Base-by-base conservation (phyloP, 2,329 filamentous ascomycete species). In the Cladosporium sp. region DNA sequence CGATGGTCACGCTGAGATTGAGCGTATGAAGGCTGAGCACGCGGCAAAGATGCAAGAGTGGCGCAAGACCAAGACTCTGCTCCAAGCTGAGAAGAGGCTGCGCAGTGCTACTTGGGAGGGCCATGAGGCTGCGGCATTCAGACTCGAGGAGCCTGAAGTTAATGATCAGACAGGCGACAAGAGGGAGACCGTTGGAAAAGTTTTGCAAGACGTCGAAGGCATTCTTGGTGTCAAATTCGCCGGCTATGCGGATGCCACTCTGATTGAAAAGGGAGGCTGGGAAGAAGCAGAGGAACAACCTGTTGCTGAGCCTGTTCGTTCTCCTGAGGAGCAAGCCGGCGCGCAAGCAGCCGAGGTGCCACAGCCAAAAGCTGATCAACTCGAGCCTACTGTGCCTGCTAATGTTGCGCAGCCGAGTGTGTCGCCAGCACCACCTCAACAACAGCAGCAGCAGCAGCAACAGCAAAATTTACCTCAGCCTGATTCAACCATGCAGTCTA, bases 21-120 rank as follows among this genome's bases (percentile, higher is more conserved):
- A 93, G 71, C 88, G 87, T 70, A 89, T 98, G 86, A 92, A 92
- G 77, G 86, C 86, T 36, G 87, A 90, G 30, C 94, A 99, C 76
- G 88, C 87, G 2, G 88, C 87, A 72, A 86, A 89, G 65, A 85
- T 98, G 80, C 89, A 89, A 69, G 86, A 97, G 71, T 89, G 89
- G 76, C 86, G 87, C 63, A 89, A 87, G 64, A 88, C 87, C 63
- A 89, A 90, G 8, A 78, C 88, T 0, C 83, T 96, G 58, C 89
- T 88, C 71, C 83, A 86, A 65, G 90, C 92, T 1, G 94, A 97
- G 78, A 86, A 89, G 71, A 87, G 91, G 66, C 81, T 98, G 64
- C 87, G 91, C 36, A 84, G 84, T 63, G 85, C 90, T 1, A 83
- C 86, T 1, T 84, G 89, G 67, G 78, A 85, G 58, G 70, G 66